Base-by-base conservation (phyloP, 192 early-diverging fungal species). In the Chytriomyces sp. region DNA sequence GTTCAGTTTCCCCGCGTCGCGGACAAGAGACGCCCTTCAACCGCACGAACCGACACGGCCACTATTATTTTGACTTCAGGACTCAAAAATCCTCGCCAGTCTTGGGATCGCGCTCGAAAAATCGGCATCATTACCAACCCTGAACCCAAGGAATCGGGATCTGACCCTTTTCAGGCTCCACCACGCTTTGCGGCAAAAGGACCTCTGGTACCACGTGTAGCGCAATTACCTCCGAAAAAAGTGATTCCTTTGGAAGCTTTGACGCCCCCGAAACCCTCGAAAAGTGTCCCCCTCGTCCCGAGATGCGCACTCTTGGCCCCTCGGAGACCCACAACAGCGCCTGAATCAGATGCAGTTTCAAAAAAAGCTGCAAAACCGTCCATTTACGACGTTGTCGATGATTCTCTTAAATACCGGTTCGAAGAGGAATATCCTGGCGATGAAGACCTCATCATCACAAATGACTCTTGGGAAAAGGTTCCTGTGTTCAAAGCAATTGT, bases 401-500 rank as follows among this genome's bases (percentile, higher is more conserved):
- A 20, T 20, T 8, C 28, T 46, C 43, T 28, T 45, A 13, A 67
- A 23, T 67, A 67, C 46, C 35, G 9, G 24, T 74, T 35, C 46
- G 61, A 62, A 74, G 61, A 74, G 8, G 46, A 47, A 43, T 74
- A 46, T 45, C 72, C 72, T 11, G 72, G 72, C n/a, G 72, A 74
- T 26, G 72, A 74, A 46, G 72, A 74, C 23, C 24, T 74, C n/a
- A 61, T 61, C 45, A 35, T 74, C 43, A 74, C 72, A 20, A 63
- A 20, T 63, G 72, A 74, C 50, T 61, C 66, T 11, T 67, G 66
- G 66, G 63, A 64, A 16, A 67, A 67, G 44, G 35, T 67, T 8
- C 35, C 35, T 26, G 7, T 16, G 16, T 26, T 8, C 9, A 67
- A 46, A 23, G 66, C 66, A 7, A 16, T 67, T 16, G 44, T 44